Base-by-base conservation (phyloP, 129 eudicot species). In the Smallanthus sonchifolius region DNA sequence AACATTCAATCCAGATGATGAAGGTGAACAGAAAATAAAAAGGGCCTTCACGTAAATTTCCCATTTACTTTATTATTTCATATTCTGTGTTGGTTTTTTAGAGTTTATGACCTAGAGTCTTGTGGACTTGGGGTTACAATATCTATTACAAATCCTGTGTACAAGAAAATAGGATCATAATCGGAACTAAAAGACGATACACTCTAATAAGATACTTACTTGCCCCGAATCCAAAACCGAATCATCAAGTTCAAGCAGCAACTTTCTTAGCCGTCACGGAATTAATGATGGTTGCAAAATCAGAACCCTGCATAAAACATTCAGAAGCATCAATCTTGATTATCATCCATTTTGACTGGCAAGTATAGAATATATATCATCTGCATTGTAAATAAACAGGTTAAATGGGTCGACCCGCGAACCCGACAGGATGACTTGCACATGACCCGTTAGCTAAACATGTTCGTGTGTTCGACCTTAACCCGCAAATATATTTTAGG, bases 261-360 rank as follows among this genome's bases (percentile, higher is more conserved):
- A 94, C 97, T 85, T 94, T 94, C 86, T 94, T 94, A 48, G 98
- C 83, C 47, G 96, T 88, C 54, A 85, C 98, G 7, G 98, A 88
- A 65, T 94, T 94, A 19, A 94, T 81, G 66, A 90, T 94, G 54
- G 93, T 88, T 47, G 98, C 98, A 77, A 94, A 94, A 78, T 94
- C 98, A 62, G 91, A 86, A 65, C 97, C 98, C 98, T 90, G 84
- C 77, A 78, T 2, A 65, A 4, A 59, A 65, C 30, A 24, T 45
- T 37, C 2, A 69, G 10, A 69, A 48, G 61, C 43, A 61, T 34
- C 10, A 61, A 61, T 32, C 19, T 59, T 59, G 39, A 59, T 59
- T 11, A 10, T 59, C 38, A 56, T 59, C 65, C 17, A 11, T 32
- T 9, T 59, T 11, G 65, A 28, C 16, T 5, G 16, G 39, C 15